Percentiles rank a stretch among this genome's conserved stretches.
Evolutionary conservation across 257 asterid species (phyloP).

Genomic region (Anisodus tanguticus): DNA sequence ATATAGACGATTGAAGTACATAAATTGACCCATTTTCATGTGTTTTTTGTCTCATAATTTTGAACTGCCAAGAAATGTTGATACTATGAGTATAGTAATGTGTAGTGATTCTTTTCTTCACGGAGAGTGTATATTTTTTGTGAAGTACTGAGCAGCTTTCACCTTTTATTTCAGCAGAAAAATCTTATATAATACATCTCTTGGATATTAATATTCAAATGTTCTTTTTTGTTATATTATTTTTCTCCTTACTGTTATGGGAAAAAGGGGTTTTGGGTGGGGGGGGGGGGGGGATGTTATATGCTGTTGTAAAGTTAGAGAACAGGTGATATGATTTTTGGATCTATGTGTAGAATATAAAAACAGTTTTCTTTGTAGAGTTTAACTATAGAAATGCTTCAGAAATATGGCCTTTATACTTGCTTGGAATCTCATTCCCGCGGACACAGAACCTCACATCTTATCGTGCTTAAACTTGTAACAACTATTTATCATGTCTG

Average conservation of each 20-base stretch:
- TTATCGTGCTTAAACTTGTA: background rate
- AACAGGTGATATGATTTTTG: background rate
- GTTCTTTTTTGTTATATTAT: background rate
- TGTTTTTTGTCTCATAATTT: background rate
- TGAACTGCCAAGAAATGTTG: background rate
- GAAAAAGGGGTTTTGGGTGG: background rate
- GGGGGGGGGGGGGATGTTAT: background rate
- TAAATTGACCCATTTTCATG: background rate
- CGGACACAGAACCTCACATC: background rate
- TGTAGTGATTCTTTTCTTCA: background rate
- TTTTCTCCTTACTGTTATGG: slow-evolving; percentile 5
- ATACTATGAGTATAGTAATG: background rate
- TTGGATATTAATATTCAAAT: background rate
- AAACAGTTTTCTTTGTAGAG: background rate
- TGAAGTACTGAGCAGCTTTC: background rate
- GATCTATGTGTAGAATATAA: background rate
- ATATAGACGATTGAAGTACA: background rate
- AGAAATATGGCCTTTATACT: background rate
- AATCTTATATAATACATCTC: background rate
- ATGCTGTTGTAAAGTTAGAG: background rate
- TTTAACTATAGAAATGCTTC: background rate
- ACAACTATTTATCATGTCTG: background rate
- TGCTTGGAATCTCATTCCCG: background rate
- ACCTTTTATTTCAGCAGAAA: background rate
- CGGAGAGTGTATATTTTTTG: background rate